Base-by-base conservation (phyloP, 371 early-diverging fungal genomes). In the Mortierella sp. region DNA sequence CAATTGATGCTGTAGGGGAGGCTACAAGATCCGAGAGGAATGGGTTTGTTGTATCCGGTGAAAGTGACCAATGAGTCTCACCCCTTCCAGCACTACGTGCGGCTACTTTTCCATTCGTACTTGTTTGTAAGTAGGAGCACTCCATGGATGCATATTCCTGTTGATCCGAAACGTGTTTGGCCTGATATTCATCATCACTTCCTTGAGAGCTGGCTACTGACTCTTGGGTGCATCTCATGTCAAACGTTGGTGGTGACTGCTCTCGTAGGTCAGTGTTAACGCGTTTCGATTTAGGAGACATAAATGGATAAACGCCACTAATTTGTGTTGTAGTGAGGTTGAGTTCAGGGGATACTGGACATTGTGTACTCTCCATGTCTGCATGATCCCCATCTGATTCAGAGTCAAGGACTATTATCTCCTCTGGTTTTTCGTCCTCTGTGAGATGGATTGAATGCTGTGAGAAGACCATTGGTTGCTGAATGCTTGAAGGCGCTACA, bases 131-230 rank as follows among this genome's bases (percentile, higher is more conserved):
- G 14, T 47, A 22, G 26, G 11, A 5, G 1, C 11, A 20, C 5
- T 59, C 59, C 1, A n/a, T 18, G 24, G 14, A 5, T 24, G 43
- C 14, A 43, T 43, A n/a, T 3, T 59, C 35, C 10, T 40, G 37
- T 26, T 59, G 10, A 14, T 58, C 35, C n/a, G 22, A 22, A 30
- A 49, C 5, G 35, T 58, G 62, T 20, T 51, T 54, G 28, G 5
- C 16, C 37, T 43, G 43, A 11, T 43, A 3, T 43, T 58, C 67
- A 5, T 72, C 68, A 26, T 63, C 65, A 64, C 77, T 77, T 20
- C 77, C 77, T 26, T 77, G 77, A 11, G 77, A 77, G 32, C 77
- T 77, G 51, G 67, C 30, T n/a, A 72, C 32, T 8, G 72, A 72
- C 9, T 77, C 77, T 47, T 77, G 77, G 18, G 77, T 77, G 37